Conservation (phyloP, 2,329 filamentous ascomycete species). For the Verticillium nubilum region DNA sequence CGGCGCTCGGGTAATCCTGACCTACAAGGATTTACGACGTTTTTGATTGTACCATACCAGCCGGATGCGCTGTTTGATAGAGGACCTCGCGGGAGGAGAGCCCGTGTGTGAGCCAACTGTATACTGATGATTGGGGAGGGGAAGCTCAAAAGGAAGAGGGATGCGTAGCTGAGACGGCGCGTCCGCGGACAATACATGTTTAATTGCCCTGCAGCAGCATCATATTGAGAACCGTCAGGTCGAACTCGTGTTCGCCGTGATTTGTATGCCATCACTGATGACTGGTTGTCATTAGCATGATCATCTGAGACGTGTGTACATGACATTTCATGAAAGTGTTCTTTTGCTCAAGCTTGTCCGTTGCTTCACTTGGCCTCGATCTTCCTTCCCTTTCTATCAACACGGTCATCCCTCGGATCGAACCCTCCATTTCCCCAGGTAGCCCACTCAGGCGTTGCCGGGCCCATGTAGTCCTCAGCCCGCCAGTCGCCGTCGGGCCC, state of each 20-base stretch:
- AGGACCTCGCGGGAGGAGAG: background rate
- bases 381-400: conserved; percentile 77
- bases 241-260: too few species aligned
- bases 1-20: background rate
- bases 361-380: conserved; percentile 32
- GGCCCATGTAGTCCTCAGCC: conserved; percentile 87
- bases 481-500: conserved; percentile 63
- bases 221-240: too few species aligned
- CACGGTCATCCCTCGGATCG: conserved; percentile 81
- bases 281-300: background rate
- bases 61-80: background rate
- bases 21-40: background rate
- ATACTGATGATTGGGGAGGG: background rate
- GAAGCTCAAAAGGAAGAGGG: background rate
- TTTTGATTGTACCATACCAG: background rate
- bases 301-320: background rate
- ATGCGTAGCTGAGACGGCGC: background rate
- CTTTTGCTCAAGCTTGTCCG: conserved; percentile 1
- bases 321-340: background rate
- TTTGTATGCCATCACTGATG: too few species aligned
- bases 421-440: conserved; percentile 93
- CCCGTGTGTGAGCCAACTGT: background rate
- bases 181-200: background rate
- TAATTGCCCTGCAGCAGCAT: background rate
- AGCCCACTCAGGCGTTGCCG: conserved; percentile 86